Conservation (phyloP, 768 basidiomycete genomes). For the Leucocoprinus sp. region DNA sequence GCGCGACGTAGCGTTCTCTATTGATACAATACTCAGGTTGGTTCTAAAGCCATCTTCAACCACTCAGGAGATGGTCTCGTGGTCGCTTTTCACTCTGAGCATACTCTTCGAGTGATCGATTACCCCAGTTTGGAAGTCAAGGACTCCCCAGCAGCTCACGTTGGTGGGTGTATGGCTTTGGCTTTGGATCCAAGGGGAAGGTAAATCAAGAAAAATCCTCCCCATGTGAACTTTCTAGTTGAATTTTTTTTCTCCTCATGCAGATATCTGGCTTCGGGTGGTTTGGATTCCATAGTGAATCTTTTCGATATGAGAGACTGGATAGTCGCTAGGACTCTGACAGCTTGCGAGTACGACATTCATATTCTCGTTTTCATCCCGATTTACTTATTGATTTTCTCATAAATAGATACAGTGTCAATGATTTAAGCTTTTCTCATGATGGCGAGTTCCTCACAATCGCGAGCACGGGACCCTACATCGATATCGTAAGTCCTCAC, state of each 20-base stretch:
- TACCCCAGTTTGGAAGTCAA: conserved; percentile 53
- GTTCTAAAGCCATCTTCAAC: conserved; percentile 69
- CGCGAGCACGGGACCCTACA: conserved; percentile 61
- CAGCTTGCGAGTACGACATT: conserved; percentile 66
- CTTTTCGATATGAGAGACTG: conserved; percentile 74
- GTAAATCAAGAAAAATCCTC: conserved; percentile 23
- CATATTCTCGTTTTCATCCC: background rate
- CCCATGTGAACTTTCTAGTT: background rate
- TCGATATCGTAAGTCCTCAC: conserved; percentile 59
- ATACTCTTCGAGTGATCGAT: conserved; percentile 59
- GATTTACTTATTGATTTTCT: conserved; percentile 3
- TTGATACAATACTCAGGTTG: conserved; percentile 25
- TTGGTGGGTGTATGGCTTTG: conserved; percentile 70
- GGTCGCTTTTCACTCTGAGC: conserved; percentile 54
- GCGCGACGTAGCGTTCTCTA: conserved; percentile 20
- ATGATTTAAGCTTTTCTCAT: conserved; percentile 68
- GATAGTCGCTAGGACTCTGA: conserved; percentile 72
- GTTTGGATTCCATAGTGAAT: conserved; percentile 76
- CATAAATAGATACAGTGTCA: conserved; percentile 53
- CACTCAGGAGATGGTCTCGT: conserved; percentile 67
- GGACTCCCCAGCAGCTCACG: conserved; percentile 66
- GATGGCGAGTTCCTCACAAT: conserved; percentile 82
- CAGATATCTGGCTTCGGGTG: conserved; percentile 74
- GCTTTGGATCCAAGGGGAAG: conserved; percentile 76
- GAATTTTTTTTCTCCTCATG: conserved; percentile 5